These are phyloP conservation scores for Guillardia theta DNA, from an alignment of 78 protist species.

Conservation along the genomic window DNA sequence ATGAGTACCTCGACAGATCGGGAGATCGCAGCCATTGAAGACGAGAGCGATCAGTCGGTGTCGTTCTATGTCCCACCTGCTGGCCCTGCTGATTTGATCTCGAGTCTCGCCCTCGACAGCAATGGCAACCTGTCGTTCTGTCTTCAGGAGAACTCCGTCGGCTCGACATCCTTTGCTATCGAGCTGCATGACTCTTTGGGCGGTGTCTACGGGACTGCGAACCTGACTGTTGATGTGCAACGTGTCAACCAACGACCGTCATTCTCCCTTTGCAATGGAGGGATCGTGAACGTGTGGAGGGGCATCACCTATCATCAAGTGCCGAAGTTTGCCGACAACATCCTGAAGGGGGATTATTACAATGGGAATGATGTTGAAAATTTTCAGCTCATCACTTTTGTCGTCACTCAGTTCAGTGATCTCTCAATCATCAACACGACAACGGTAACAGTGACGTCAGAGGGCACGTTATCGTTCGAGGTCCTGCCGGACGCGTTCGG, in stretches of 20 bases:
- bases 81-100: no score
- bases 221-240: background rate
- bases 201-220: background rate
- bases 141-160: background rate
- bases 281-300: no score
- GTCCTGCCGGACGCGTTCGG: background rate
- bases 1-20: no score
- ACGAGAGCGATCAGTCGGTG: no score
- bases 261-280: background rate
- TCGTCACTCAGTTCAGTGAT: no score
- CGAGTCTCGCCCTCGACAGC: no score
- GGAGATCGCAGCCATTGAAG: no score
- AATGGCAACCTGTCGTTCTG: background rate
- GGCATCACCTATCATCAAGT: background rate
- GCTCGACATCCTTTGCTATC: background rate
- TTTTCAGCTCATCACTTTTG: background rate
- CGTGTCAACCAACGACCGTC: background rate
- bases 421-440: background rate
- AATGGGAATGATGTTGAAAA: background rate
- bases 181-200: background rate
- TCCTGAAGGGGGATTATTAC: background rate
- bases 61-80: no score
- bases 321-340: background rate
- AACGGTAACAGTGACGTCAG: background rate
- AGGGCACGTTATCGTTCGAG: background rate